A percentile compares a stretch with the other conserved stretches of the same genome.
Evolutionary conservation across 1,284 basidiomycete genomes (phyloP).

Genomic region (Boletus albobrunnescens): DNA sequence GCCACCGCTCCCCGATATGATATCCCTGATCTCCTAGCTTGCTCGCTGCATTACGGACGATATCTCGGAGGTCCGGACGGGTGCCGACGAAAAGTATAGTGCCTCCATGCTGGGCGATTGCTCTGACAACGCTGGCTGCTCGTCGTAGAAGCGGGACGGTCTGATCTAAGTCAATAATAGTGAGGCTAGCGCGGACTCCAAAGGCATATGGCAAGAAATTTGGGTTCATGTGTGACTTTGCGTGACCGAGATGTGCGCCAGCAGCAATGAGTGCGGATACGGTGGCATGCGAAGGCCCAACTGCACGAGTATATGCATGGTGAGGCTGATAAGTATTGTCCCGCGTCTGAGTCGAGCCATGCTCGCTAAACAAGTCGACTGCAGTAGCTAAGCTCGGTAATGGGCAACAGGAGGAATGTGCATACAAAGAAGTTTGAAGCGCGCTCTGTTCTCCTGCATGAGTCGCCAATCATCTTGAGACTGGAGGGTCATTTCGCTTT

Average conservation of each 20-base stretch:
- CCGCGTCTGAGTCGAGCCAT: slow-evolving; percentile 77
- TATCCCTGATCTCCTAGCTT: slow-evolving; percentile 76
- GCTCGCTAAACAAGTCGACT: slow-evolving; percentile 66
- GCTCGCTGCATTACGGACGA: slow-evolving; percentile 78
- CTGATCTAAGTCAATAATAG: slow-evolving; percentile 93
- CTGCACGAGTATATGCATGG: slow-evolving; percentile 66
- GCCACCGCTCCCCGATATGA: slow-evolving; percentile 86
- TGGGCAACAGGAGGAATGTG: slow-evolving; percentile 9
- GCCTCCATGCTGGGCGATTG: slow-evolving; percentile 79
- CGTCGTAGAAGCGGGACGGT: slow-evolving; percentile 90
- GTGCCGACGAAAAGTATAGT: slow-evolving; percentile 90
- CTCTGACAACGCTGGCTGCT: slow-evolving; percentile 83
- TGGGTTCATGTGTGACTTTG: slow-evolving; percentile 76
- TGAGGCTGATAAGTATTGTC: slow-evolving; percentile 72
- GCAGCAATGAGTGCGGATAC: slow-evolving; percentile 89
- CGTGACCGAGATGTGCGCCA: slow-evolving; percentile 93
- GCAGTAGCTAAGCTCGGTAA: slow-evolving; percentile 15
- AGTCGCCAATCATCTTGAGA: slow-evolving; percentile 60
- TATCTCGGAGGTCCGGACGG: slow-evolving; percentile 69
- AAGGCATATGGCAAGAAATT: slow-evolving; percentile 94
- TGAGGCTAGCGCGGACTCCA: slow-evolving; percentile 85
- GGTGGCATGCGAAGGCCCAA: slow-evolving; percentile 62
- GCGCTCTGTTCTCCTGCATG: slow-evolving; percentile 56
- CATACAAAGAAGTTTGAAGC: slow-evolving; percentile 50
- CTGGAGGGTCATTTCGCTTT: slow-evolving; percentile 38